phyloP scores from a whole-genome alignment of 805 yeast species.

The Suhomyces xylopsoci region DNA sequence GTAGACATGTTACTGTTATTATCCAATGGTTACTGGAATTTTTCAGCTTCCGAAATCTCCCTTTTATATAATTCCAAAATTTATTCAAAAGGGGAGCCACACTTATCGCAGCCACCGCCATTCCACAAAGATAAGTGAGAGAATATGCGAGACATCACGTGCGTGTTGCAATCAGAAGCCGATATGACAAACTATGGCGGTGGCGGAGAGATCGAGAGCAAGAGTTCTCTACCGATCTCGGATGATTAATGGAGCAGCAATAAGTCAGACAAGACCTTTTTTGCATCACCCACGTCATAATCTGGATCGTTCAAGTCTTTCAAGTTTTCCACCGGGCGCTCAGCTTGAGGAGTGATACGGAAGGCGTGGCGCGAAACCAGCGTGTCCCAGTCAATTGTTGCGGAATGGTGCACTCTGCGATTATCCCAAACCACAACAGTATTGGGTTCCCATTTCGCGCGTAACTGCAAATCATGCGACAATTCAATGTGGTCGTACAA shows the following conservation, averaged over 20 bases:
- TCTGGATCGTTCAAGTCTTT: constrained; percentile 37
- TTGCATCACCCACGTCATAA: constrained; percentile 29
- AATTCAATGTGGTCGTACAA: constrained; percentile 51
- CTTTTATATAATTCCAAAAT: not conserved
- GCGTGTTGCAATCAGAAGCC: not conserved
- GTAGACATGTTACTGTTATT: not conserved
- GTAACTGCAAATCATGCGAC: constrained; percentile 59
- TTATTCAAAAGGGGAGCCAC: not conserved
- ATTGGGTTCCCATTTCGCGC: constrained; percentile 69
- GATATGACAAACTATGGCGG: not conserved
- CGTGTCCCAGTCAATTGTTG: constrained; percentile 67
- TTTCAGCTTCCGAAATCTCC: not conserved
- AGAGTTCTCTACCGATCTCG: not conserved
- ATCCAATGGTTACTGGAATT: not conserved
- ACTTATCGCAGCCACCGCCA: not conserved
- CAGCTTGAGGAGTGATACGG: constrained; percentile 71
- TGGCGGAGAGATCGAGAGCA: not conserved
- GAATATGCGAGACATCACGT: not conserved
- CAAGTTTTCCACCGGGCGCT: constrained; percentile 55
- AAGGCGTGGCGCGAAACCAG: constrained; percentile 69
- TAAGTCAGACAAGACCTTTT: constrained; percentile 21
- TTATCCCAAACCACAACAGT: constrained; percentile 80
- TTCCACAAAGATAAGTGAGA: not conserved
- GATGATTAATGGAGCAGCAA: not conserved
- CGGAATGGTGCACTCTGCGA: constrained; percentile 66